phyloP scores from a whole-genome alignment of 371 early-diverging fungal genomes.

The Mortierella sp. region DNA sequence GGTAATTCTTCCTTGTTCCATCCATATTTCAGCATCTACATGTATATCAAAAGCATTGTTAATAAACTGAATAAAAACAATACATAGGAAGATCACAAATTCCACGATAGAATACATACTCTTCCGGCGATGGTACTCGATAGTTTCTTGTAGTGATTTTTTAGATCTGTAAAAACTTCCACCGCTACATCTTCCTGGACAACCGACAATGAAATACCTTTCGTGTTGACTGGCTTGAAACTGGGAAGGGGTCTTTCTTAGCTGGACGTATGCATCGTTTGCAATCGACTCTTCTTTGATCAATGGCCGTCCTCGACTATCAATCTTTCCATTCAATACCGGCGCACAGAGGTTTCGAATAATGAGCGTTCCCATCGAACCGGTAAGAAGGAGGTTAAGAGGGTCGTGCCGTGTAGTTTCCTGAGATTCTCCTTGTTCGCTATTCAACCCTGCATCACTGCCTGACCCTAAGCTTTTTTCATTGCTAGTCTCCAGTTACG shows the following conservation, averaged over 20 bases:
- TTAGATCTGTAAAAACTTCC: not conserved
- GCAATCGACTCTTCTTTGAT: slow-evolving; percentile 1
- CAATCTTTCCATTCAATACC: slow-evolving; percentile 1
- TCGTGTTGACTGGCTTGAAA: not conserved
- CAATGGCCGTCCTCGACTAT: not conserved
- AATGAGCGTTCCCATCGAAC: not conserved
- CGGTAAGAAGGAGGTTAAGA: not conserved
- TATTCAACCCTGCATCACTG: not conserved
- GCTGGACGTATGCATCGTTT: not conserved
- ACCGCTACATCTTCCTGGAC: slow-evolving; percentile 3
- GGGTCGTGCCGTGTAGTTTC: not conserved
- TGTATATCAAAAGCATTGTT: not conserved
- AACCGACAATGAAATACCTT: slow-evolving; percentile 4
- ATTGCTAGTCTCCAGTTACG: no score
- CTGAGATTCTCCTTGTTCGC: not conserved
- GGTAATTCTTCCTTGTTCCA: not conserved
- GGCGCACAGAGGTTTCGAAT: not conserved
- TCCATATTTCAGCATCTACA: slow-evolving; percentile 5
- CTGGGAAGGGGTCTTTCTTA: not conserved
- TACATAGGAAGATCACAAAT: slow-evolving; percentile 1
- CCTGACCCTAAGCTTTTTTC: no score
- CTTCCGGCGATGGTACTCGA: not conserved
- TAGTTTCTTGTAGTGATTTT: not conserved
- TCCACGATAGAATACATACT: not conserved
- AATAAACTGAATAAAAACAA: slow-evolving; percentile 6